A percentile compares a stretch with the other conserved stretches of the same genome.
Evolutionary conservation across 1,139 yeast species (phyloP).

Genomic region (Yamadazyma mexicana): DNA sequence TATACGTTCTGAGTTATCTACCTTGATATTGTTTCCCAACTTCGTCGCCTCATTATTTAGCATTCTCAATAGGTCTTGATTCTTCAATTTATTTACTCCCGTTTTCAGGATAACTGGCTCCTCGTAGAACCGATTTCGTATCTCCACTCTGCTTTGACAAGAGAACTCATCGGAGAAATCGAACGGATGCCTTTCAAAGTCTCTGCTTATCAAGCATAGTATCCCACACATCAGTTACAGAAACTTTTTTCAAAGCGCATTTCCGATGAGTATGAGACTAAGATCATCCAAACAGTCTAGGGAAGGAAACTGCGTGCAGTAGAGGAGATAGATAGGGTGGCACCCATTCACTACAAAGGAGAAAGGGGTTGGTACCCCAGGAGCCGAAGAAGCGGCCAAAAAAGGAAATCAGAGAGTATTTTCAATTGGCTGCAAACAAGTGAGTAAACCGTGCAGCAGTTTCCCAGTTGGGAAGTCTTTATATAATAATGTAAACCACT

Average conservation of each 20-base stretch:
- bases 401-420: too few species aligned
- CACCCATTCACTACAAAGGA: too few species aligned
- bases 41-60: slow-evolving; percentile 23
- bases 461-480: too few species aligned
- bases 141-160: slow-evolving; percentile 17
- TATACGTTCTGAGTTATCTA: slow-evolving; percentile 17
- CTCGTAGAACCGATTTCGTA: slow-evolving; percentile 15
- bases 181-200: slow-evolving; percentile 9
- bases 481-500: too few species aligned
- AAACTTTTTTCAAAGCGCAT: slow-evolving; percentile 1
- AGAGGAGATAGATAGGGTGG: too few species aligned
- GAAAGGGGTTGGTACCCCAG: too few species aligned
- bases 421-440: too few species aligned
- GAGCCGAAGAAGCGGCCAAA: too few species aligned
- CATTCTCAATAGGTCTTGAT: slow-evolving; percentile 23
- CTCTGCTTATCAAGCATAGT: slow-evolving; percentile 13
- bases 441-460: too few species aligned
- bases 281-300: too few species aligned
- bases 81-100: slow-evolving; percentile 28
- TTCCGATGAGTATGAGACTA: neutral
- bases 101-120: slow-evolving; percentile 20
- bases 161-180: slow-evolving; percentile 19
- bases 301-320: too few species aligned
- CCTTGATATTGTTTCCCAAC: slow-evolving; percentile 32
- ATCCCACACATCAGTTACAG: slow-evolving; percentile 23